These are phyloP conservation scores for Cylindrotheca closterium DNA, from an alignment of 108 stramenopile species.

Conservation along the genomic window DNA sequence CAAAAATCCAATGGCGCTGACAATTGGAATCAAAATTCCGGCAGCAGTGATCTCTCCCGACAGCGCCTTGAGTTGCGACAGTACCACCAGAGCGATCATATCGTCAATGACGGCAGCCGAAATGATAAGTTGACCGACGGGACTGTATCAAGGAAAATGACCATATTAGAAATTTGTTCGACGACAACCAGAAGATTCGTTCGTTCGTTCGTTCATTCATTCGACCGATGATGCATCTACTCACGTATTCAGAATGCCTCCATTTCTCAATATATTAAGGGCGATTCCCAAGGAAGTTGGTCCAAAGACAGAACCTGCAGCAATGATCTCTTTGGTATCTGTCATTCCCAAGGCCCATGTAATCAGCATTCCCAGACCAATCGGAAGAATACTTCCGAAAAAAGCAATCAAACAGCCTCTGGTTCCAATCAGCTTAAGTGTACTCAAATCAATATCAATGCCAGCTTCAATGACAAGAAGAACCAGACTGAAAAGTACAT, in stretches of 20 bases:
- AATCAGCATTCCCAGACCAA: conserved; percentile 63
- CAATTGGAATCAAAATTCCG: conserved; percentile 61
- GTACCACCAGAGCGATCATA: conserved; percentile 80
- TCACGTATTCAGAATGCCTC: conserved; percentile 72
- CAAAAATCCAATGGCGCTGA: conserved; percentile 64
- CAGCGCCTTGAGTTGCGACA: conserved; percentile 65
- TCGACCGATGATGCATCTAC: too few relatives aligned
- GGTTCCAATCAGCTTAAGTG: conserved; percentile 72
- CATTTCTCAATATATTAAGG: conserved; percentile 65
- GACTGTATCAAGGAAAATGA: conserved; percentile 16
- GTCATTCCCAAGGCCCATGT: conserved; percentile 40
- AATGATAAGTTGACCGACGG: conserved; percentile 83
- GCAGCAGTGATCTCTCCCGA: conserved; percentile 49
- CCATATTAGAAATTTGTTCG: neutral
- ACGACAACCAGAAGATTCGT: too few relatives aligned
- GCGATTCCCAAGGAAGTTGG: conserved; percentile 83
- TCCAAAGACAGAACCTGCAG: conserved; percentile 75
- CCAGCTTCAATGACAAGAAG: conserved; percentile 81
- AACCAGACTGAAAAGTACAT: conserved; percentile 37
- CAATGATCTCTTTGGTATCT: conserved; percentile 54
- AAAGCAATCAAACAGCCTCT: conserved; percentile 76
- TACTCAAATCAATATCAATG: conserved; percentile 77
- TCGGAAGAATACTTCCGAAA: conserved; percentile 74
- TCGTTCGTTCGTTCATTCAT: too few relatives aligned
- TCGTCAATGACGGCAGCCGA: conserved; percentile 86